These are phyloP conservation scores for Mycena metata DNA, from an alignment of 768 basidiomycete genomes.

Conservation along the genomic window DNA sequence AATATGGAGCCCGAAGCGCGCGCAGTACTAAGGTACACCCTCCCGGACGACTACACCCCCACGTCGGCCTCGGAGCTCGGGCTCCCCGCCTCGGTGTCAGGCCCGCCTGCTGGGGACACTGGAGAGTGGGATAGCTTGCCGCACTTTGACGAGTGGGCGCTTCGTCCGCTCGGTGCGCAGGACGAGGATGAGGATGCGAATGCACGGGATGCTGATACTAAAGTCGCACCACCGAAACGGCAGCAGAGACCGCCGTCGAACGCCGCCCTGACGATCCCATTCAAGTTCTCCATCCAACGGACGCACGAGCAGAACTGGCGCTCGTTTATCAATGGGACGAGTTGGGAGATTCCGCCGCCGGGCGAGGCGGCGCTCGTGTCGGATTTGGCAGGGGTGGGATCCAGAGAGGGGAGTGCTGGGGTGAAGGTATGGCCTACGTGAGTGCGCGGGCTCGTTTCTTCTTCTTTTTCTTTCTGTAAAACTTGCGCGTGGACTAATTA, in stretches of 20 bases:
- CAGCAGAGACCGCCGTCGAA: too few relatives aligned
- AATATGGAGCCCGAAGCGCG: conserved; percentile 29
- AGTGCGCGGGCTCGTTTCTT: neutral
- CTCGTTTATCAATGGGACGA: conserved; percentile 37
- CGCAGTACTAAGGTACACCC: conserved; percentile 26
- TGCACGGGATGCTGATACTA: too few relatives aligned
- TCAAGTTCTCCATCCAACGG: conserved; percentile 37
- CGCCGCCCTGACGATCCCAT: conserved; percentile 19
- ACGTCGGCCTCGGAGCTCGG: neutral
- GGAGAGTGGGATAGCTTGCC: neutral
- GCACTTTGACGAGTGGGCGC: conserved; percentile 23
- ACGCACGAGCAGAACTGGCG: conserved; percentile 36
- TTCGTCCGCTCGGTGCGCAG: neutral
- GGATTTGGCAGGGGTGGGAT: neutral
- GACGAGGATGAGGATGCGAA: too few relatives aligned
- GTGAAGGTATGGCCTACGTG: conserved; percentile 31
- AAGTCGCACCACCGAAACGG: too few relatives aligned
- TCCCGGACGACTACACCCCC: neutral
- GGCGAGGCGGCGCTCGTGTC: conserved; percentile 21
- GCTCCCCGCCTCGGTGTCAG: too few relatives aligned
- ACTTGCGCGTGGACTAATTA: too few relatives aligned
- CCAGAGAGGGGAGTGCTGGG: neutral
- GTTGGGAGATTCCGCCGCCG: conserved; percentile 26
- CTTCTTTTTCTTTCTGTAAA: too few relatives aligned
- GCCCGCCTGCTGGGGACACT: neutral